Evolutionary conservation across 805 yeast species (phyloP).

Genomic region (Priceomyces melissophilus): DNA sequence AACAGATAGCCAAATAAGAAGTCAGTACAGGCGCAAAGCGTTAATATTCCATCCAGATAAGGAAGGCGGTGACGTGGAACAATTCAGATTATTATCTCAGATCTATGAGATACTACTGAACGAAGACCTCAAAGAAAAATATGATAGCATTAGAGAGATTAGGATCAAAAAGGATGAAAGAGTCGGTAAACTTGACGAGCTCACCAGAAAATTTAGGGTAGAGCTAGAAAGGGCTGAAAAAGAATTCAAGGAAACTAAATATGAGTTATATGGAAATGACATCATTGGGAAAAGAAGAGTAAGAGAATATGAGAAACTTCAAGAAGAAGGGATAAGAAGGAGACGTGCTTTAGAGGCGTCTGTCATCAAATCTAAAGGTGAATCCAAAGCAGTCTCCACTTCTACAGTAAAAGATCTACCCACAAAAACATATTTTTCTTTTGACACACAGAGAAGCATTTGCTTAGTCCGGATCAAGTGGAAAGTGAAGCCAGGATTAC

Average conservation of each 20-base stretch:
- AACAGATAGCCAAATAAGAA: slow-evolving; percentile 18
- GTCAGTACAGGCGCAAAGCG: slow-evolving; percentile 33
- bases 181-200: slow-evolving; percentile 15
- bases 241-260: slow-evolving; percentile 10
- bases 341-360: slow-evolving; percentile 22
- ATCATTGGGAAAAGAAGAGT: slow-evolving; percentile 2
- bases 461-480: slow-evolving; percentile 36
- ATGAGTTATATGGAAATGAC: slow-evolving; percentile 6
- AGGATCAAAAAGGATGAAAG: slow-evolving; percentile 10
- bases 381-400: slow-evolving; percentile 7
- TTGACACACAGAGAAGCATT: not conserved
- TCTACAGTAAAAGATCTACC: slow-evolving; percentile 19
- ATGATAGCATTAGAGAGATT: slow-evolving; percentile 25
- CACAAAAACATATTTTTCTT: slow-evolving; percentile 2
- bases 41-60: slow-evolving; percentile 41
- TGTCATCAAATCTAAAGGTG: slow-evolving; percentile 5
- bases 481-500: slow-evolving; percentile 40
- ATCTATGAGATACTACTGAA: slow-evolving; percentile 30
- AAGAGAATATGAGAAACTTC: slow-evolving; percentile 12
- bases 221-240: slow-evolving; percentile 25
- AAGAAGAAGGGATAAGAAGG: slow-evolving; percentile 26
- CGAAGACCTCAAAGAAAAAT: slow-evolving; percentile 20
- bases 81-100: slow-evolving; percentile 29
- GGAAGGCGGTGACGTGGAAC: slow-evolving; percentile 24
- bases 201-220: slow-evolving; percentile 24